A percentile compares a stretch with the other conserved stretches of the same genome.
Evolutionary conservation across 495 filamentous ascomycete genomes (phyloP).

Genomic region (Lophium mytilinum): DNA sequence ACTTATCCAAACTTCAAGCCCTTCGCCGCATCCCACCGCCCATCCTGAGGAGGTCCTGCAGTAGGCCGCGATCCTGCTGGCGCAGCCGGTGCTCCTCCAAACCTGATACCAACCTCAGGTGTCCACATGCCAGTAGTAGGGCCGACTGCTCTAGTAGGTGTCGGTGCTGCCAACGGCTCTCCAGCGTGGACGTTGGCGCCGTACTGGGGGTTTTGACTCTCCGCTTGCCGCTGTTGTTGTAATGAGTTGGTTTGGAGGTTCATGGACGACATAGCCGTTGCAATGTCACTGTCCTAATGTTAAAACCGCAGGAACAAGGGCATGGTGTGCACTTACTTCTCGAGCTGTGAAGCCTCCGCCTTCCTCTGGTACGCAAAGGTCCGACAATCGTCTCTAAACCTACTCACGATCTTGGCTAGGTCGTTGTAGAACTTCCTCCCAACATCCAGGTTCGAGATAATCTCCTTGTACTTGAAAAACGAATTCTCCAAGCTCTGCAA

Average conservation of each 20-base stretch:
- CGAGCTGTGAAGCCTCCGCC: slow-evolving; percentile 69
- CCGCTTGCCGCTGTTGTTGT: slow-evolving; percentile 31
- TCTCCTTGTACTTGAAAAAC: slow-evolving; percentile 90
- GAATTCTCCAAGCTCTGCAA: slow-evolving; percentile 77
- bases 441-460: slow-evolving; percentile 78
- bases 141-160: slow-evolving; percentile 27
- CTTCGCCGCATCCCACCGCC: slow-evolving; percentile 27
- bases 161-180: slow-evolving; percentile 25
- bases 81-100: slow-evolving; percentile 35
- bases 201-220: slow-evolving; percentile 27
- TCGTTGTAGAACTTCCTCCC: slow-evolving; percentile 97
- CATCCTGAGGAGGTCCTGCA: slow-evolving; percentile 19
- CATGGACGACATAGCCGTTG: slow-evolving; percentile 55
- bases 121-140: slow-evolving; percentile 52
- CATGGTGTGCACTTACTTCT: slow-evolving; percentile 45
- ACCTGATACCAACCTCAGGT: slow-evolving; percentile 72
- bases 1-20: slow-evolving; percentile 27
- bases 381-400: slow-evolving; percentile 69
- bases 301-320: not conserved
- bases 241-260: slow-evolving; percentile 40
- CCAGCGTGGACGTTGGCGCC: slow-evolving; percentile 12
- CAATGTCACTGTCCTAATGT: slow-evolving; percentile 44
- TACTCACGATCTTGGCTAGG: slow-evolving; percentile 70
- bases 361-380: slow-evolving; percentile 72
- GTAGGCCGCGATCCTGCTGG: slow-evolving; percentile 5